Evolutionary conservation across 2,329 filamentous ascomycete genomes (phyloP), one percentile per base, ranked within the genome.

Genomic region (Juglanconis juglandina): DNA sequence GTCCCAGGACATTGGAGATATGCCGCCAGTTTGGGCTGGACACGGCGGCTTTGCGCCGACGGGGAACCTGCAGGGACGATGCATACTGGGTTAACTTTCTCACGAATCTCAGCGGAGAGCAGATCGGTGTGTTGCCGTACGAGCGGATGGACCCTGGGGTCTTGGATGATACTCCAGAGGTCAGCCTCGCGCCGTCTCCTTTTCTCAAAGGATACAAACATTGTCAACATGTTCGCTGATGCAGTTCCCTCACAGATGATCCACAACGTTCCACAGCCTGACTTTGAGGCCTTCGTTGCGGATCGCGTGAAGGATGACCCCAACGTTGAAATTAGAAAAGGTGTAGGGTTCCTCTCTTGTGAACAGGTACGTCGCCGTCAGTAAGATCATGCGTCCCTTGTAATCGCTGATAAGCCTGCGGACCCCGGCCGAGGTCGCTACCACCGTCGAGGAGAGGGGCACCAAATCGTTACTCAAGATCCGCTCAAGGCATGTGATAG

Each of bases 261-360:
- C 32, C 75, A 77, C 49, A 78, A 77, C 58, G 73, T 78, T 5
- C 72, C 76, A 0, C 75, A 78, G 46, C 75, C 75, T 7, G 68
- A 64, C 1, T 76, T 77, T 59, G 76, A 78, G 50, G 64, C 74
- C n/a, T 64, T 72, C 13, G 59, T 77, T 2, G 66, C 70, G 3
- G 56, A 65, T 4, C 54, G 64, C 13, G 49, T 77, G 5, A 47
- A 53, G 9, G 59, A 64, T 32, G 68, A 71, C 34, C 37, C 52
- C 3, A 67, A 69, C 17, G 70, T 73, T 3, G 66, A 72, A 44
- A 65, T 74, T 7, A 60, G 66, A n/a, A 74, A 71, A 48, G 68
- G 68, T 2, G 63, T 70, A 10, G 70, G 69, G 1, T 77, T 74
- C 44, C 67, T 76, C 0, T 69, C 68, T 4, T 69, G 72, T 33